Evolutionary conservation across 2,329 filamentous ascomycete species (phyloP).

Genomic region (Pseudohalonectria lignicola): DNA sequence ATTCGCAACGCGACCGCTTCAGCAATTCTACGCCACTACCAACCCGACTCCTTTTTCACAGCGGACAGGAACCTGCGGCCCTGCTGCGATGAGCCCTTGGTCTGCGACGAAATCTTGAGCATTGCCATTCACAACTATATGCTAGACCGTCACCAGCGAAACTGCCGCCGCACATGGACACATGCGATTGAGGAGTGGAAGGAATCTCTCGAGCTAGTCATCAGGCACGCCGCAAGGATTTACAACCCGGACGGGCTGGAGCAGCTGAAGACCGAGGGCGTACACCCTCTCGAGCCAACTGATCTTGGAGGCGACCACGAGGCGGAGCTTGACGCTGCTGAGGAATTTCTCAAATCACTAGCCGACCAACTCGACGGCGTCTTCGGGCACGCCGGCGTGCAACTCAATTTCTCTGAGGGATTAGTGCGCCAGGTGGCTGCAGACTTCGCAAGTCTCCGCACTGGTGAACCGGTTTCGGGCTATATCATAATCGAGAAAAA

Average conservation of each 20-base stretch:
- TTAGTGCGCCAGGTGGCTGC: too few species aligned
- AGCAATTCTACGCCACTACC: too few species aligned
- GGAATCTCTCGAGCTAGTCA: neutral
- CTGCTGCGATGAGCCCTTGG: too few species aligned
- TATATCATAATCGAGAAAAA: too few species aligned
- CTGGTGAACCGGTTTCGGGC: too few species aligned
- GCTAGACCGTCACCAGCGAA: too few species aligned
- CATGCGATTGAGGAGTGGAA: neutral
- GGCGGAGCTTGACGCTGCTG: constrained; percentile 3
- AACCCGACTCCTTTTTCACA: too few species aligned
- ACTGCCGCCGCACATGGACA: neutral
- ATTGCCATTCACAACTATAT: too few species aligned
- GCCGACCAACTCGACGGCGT: neutral
- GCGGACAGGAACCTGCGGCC: too few species aligned
- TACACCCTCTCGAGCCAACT: neutral
- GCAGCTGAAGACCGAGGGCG: neutral
- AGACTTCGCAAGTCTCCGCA: too few species aligned
- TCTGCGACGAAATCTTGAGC: too few species aligned
- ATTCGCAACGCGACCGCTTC: too few species aligned
- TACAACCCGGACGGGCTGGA: neutral
- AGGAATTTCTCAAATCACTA: neutral
- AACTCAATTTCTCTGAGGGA: neutral
- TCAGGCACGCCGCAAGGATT: neutral
- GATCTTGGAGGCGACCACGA: neutral
- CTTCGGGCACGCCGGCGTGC: neutral